Conservation (phyloP, 148 eudicot species). For the Persicaria maculosa region DNA sequence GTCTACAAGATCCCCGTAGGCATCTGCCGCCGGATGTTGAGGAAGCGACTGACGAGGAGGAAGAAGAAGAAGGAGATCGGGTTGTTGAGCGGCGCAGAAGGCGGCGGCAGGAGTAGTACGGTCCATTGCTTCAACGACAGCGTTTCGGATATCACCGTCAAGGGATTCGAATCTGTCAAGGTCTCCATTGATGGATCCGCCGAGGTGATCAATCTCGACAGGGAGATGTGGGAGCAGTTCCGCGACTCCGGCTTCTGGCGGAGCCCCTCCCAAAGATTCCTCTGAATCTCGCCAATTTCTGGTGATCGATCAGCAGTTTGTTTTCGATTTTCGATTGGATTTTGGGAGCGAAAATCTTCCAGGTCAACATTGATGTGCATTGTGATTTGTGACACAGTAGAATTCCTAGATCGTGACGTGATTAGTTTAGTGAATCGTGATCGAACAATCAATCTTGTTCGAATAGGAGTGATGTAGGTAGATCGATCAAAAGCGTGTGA, state of each 20-base stretch:
- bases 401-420: not conserved
- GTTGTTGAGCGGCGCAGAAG: not conserved
- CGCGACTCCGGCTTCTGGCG: constrained; percentile 68
- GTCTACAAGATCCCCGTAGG: constrained; percentile 49
- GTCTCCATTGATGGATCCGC: constrained; percentile 26
- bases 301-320: not conserved
- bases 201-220: constrained; percentile 35
- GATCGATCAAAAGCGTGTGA: constrained; percentile 4
- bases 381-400: not conserved
- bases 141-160: not conserved
- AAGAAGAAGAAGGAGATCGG: constrained; percentile 16
- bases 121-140: not conserved
- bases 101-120: not conserved
- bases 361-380: not conserved
- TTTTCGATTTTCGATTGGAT: constrained; percentile 7
- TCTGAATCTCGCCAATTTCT: not conserved
- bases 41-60: constrained; percentile 20
- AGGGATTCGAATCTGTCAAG: constrained; percentile 23
- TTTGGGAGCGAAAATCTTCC: not conserved
- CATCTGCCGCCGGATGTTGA: constrained; percentile 26
- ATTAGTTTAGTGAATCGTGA: not conserved
- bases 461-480: not conserved
- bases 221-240: constrained; percentile 59
- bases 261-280: constrained; percentile 33
- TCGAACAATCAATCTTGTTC: not conserved